Evolutionary conservation across 441 rosid species (phyloP).

Genomic region (Lagerstroemia fauriei): DNA sequence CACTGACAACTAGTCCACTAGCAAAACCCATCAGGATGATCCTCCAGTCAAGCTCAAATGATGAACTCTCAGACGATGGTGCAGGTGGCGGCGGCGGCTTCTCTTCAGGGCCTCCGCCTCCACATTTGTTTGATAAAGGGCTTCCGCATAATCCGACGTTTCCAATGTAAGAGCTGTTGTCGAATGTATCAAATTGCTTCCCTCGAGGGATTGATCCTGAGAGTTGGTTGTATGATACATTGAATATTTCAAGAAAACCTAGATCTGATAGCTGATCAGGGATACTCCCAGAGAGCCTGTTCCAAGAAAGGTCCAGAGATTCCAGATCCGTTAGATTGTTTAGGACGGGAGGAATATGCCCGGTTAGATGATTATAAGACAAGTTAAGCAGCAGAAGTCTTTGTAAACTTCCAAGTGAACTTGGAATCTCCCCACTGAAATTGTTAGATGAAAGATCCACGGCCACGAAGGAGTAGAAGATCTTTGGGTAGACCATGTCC

Average conservation of each 20-base stretch:
- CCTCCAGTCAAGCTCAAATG: not conserved
- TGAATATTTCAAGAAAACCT: not conserved
- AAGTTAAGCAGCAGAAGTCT: constrained; percentile 35
- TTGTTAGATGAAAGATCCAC: constrained; percentile 37
- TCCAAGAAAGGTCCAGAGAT: constrained; percentile 29
- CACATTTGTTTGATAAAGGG: not conserved
- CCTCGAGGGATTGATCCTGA: not conserved
- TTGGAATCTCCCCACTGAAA: constrained; percentile 38
- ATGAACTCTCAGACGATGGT: not conserved
- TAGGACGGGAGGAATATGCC: constrained; percentile 31
- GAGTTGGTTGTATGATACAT: not conserved
- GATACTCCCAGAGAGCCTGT: not conserved
- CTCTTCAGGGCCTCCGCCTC: not conserved
- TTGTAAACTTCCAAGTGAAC: constrained; percentile 26
- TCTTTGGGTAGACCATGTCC: constrained; percentile 14
- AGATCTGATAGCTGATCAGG: not conserved
- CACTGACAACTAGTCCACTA: not conserved
- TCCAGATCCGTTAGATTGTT: constrained; percentile 27
- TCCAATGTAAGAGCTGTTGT: not conserved
- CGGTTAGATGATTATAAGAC: constrained; percentile 35
- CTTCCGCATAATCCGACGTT: not conserved
- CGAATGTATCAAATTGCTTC: not conserved
- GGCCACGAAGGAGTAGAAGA: constrained; percentile 4
- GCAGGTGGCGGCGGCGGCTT: not conserved
- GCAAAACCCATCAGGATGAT: not conserved